These are phyloP conservation scores for Ajuga chamaepitys DNA, from an alignment of 257 asterid species.

Conservation along the genomic window DNA sequence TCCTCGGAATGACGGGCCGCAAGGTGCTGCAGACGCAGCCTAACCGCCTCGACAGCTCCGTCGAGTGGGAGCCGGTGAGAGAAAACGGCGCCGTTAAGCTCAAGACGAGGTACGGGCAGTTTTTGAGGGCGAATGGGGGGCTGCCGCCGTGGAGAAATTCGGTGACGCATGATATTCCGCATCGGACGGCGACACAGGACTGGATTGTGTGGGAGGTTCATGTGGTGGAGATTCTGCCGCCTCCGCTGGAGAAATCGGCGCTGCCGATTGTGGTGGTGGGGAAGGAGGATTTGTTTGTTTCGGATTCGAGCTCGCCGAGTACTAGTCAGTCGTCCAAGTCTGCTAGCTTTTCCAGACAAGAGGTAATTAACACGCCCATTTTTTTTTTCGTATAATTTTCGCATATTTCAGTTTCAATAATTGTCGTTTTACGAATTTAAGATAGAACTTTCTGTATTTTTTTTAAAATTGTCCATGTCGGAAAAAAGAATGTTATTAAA, in stretches of 20 bases:
- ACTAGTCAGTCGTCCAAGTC: conserved; percentile 48
- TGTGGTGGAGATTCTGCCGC: conserved; percentile 47
- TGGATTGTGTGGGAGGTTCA: conserved; percentile 86
- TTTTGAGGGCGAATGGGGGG: conserved; percentile 78
- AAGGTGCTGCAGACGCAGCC: conserved; percentile 69
- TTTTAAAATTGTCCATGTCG: no score
- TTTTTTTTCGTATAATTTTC: no score
- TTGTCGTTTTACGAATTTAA: no score
- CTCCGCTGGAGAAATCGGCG: neutral
- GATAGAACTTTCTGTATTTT: no score
- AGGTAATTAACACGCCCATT: conserved; percentile 27
- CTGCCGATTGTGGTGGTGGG: conserved; percentile 18
- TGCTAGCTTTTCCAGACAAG: conserved; percentile 58
- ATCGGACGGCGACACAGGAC: conserved; percentile 70
- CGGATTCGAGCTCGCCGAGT: conserved; percentile 53
- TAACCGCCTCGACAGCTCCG: conserved; percentile 62
- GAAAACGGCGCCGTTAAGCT: conserved; percentile 65
- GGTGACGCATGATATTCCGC: conserved; percentile 86
- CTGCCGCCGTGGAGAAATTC: conserved; percentile 94
- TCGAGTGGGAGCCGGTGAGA: conserved; percentile 90
- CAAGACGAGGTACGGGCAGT: conserved; percentile 86
- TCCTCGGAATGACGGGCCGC: conserved; percentile 77
- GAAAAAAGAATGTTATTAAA: no score
- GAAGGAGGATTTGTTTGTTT: conserved; percentile 42
- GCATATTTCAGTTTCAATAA: no score